Percentiles rank a stretch among this genome's conserved stretches.
Evolutionary conservation across 169 alveolate species (phyloP).

Genomic region (Fabrea salina): DNA sequence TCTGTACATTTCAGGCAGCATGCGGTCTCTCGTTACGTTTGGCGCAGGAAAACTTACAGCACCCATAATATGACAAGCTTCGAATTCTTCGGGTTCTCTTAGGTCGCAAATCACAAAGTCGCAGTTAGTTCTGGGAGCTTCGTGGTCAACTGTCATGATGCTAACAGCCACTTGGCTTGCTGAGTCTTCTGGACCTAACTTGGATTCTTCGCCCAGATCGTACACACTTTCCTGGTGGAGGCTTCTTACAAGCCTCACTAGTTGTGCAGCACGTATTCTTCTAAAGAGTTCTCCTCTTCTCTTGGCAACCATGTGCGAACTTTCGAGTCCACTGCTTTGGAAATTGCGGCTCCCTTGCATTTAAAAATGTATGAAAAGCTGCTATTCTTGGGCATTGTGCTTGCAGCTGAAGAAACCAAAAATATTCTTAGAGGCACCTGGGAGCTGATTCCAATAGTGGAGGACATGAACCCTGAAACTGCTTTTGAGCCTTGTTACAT

Average conservation of each 20-base stretch:
- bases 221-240: not conserved
- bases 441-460: conserved; percentile 14
- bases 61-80: conserved; percentile 61
- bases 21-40: conserved; percentile 72
- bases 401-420: too few relatives aligned
- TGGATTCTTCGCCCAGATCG: not conserved
- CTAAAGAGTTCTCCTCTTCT: conserved; percentile 75
- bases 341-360: too few relatives aligned
- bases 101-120: conserved; percentile 74
- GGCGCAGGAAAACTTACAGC: conserved; percentile 81
- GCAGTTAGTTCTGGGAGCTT: conserved; percentile 56
- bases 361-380: too few relatives aligned
- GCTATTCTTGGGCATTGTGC: too few relatives aligned
- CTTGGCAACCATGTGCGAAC: conserved; percentile 67
- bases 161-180: conserved; percentile 51
- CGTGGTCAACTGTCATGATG: conserved; percentile 73
- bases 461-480: not conserved
- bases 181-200: conserved; percentile 30
- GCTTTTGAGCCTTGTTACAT: not conserved
- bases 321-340: too few relatives aligned
- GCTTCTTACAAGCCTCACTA: not conserved
- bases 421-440: conserved; percentile 11
- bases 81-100: conserved; percentile 76
- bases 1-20: conserved; percentile 67
- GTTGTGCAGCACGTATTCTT: conserved; percentile 40